A percentile compares a stretch with the other conserved stretches of the same genome.
These are phyloP conservation scores for Penicillium sp. DNA, from an alignment of 2,329 filamentous ascomycete species.

Conservation along the genomic window DNA sequence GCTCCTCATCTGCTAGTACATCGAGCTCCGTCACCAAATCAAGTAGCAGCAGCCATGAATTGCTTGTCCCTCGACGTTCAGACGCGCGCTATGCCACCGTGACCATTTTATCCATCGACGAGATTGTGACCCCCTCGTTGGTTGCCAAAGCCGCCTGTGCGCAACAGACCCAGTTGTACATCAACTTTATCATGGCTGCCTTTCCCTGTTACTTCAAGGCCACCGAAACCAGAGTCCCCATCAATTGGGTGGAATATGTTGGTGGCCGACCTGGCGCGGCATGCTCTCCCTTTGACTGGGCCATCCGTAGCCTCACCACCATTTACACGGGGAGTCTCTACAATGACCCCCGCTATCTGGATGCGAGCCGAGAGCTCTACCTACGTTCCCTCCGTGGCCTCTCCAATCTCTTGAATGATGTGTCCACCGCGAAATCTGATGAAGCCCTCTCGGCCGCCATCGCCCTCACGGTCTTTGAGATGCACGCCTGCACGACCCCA, in stretches of 20 bases:
- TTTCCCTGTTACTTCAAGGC: constrained; percentile 35
- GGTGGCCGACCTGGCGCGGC: constrained; percentile 16
- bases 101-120: constrained; percentile 24
- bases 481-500: constrained; percentile 40
- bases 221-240: constrained; percentile 30
- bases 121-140: constrained; percentile 32
- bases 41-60: neutral
- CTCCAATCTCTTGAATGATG: constrained; percentile 27
- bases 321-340: constrained; percentile 25
- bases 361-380: constrained; percentile 26
- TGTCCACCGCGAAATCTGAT: constrained; percentile 27
- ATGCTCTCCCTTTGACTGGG: constrained; percentile 28
- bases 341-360: constrained; percentile 21
- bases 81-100: constrained; percentile 4
- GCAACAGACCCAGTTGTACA: constrained; percentile 33
- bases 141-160: constrained; percentile 27
- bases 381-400: constrained; percentile 1
- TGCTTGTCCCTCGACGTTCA: constrained; percentile 5
- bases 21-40: constrained; percentile 2
- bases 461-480: constrained; percentile 41
- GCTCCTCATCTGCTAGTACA: constrained; percentile 8
- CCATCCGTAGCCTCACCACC: constrained; percentile 23
- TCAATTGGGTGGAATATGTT: constrained; percentile 36
- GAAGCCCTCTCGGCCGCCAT: constrained; percentile 41
- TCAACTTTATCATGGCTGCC: constrained; percentile 32